Conservation (phyloP, 2,329 filamentous ascomycete genomes). For the Cladosporium cucumerinum region DNA sequence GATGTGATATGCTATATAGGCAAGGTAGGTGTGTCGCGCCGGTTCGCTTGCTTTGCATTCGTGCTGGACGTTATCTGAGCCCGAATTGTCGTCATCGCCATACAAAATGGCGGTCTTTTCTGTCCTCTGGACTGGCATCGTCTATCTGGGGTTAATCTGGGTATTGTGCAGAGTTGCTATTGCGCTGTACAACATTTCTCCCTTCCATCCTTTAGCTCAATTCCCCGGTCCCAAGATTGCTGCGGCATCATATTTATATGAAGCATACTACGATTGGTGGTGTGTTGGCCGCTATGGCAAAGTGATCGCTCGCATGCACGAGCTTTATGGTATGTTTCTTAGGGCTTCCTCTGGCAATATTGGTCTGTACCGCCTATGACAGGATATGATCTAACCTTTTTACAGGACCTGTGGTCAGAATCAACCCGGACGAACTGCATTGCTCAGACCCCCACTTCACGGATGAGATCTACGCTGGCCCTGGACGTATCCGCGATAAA, state of each 20-base stretch:
- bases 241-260: slow-evolving; percentile 35
- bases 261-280: slow-evolving; percentile 37
- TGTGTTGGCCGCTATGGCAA: slow-evolving; percentile 22
- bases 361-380: background rate
- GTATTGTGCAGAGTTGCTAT: slow-evolving; percentile 21
- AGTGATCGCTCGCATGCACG: slow-evolving; percentile 35
- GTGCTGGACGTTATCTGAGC: background rate
- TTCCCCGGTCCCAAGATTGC: slow-evolving; percentile 38
- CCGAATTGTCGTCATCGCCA: background rate
- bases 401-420: slow-evolving; percentile 38
- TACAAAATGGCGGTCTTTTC: background rate
- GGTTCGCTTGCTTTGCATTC: background rate
- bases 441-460: slow-evolving; percentile 41
- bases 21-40: background rate
- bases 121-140: slow-evolving; percentile 13
- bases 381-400: background rate
- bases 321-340: slow-evolving; percentile 30
- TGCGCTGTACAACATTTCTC: slow-evolving; percentile 14
- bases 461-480: slow-evolving; percentile 24
- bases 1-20: background rate
- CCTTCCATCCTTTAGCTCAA: slow-evolving; percentile 33
- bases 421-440: slow-evolving; percentile 44
- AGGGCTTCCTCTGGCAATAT: background rate
- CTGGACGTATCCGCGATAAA: slow-evolving; percentile 23
- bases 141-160: slow-evolving; percentile 20